Evolutionary conservation across 768 basidiomycete species (phyloP), one percentile per base, ranked within the genome.

Genomic region (Hemileccinum rubropunctum): DNA sequence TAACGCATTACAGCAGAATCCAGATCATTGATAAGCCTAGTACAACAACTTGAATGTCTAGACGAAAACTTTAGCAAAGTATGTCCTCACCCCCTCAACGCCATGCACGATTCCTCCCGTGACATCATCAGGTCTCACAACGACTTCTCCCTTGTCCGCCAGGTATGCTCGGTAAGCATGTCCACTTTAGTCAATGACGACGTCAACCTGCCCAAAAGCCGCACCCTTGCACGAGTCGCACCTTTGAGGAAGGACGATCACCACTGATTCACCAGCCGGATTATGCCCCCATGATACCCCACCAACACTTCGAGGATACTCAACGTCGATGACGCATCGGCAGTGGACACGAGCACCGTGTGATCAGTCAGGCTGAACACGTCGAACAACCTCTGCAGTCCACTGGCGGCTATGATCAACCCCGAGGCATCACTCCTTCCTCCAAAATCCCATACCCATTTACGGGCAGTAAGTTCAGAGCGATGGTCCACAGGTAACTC

Each of bases 61-160:
- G 28, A 30, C 23, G 9, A 63, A 57, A 21, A 66, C 50, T 30
- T 35, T 49, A 28, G 15, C 20, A 40, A 67, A 58, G 44, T 64
- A 67, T 23, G 14, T 23, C 20, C 3, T 27, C 3, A 54, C 32
- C 14, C 60, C 67, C 36, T 58, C 53, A 6, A 18, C 39, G 3
- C 59, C 64, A 6, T 28, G 47, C 17, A 61, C 58, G 6, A 66
- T 54, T 2, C 54, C 63, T 15, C 77, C 78, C 6, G 75, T 63
- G 11, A 73, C 67, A 14, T 73, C 75, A 54, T 80, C 78, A 0
- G 77, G 78, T n/a, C 78, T 62, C 7, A 68, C 61, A 21, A 74
- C 64, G 2, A 70, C 68, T 17, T 65, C 65, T 26, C 66, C 67
- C 8, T 51, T 50, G n/a, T 14, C 50, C 11, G 61, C 60, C 48